Percentiles rank a stretch among this genome's conserved stretches.
Conservation (phyloP, 805 yeast species). For the Ogataea paraovalis region DNA sequence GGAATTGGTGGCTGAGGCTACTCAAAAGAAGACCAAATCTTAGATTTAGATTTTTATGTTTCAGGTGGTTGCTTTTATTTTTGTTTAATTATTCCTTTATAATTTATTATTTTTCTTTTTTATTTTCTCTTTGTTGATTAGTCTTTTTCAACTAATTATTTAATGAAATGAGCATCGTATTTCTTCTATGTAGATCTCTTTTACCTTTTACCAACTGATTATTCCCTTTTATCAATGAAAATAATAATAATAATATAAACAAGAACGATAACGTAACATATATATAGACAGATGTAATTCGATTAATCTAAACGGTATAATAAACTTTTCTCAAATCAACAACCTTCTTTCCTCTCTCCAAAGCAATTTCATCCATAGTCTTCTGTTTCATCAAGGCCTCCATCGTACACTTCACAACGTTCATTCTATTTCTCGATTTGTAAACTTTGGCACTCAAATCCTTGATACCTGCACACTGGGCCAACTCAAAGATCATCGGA, state of each 20-base stretch:
- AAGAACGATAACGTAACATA: background rate
- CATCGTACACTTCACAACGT: slow-evolving; percentile 83
- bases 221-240: background rate
- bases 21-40: slow-evolving; percentile 49
- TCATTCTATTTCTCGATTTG: slow-evolving; percentile 92
- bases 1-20: slow-evolving; percentile 86
- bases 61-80: background rate
- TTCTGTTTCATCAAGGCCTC: slow-evolving; percentile 80
- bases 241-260: background rate
- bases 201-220: background rate
- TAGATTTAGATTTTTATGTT: background rate
- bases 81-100: background rate
- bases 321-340: slow-evolving; percentile 90
- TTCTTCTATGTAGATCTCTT: too few relatives aligned
- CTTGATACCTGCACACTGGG: slow-evolving; percentile 90
- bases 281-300: background rate
- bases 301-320: slow-evolving; percentile 38
- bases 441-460: slow-evolving; percentile 90
- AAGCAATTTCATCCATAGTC: slow-evolving; percentile 82
- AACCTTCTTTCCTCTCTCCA: slow-evolving; percentile 90
- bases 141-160: background rate
- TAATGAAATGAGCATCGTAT: too few relatives aligned
- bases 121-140: background rate
- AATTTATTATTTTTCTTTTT: background rate
- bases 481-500: slow-evolving; percentile 83